Conservation (phyloP, 768 basidiomycete species). For the Leccinum subgranulosum region DNA sequence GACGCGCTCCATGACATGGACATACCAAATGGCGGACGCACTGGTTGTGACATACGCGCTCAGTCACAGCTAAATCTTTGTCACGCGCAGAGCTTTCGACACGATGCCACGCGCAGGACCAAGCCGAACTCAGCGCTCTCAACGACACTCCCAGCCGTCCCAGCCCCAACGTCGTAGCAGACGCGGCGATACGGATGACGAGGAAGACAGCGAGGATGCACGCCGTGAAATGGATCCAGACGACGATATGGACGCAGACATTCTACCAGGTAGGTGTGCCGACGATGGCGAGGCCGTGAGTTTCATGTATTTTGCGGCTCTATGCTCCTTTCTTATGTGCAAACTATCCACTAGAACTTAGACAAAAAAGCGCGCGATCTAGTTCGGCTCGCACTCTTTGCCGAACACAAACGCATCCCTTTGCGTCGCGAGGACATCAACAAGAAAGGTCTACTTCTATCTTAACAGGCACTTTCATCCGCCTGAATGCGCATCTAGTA, state of each 20-base stretch:
- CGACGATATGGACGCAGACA: slow-evolving; percentile 32
- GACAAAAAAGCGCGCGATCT: slow-evolving; percentile 67
- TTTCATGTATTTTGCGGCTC: not conserved
- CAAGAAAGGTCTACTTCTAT: slow-evolving; percentile 60
- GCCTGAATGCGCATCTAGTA: slow-evolving; percentile 30
- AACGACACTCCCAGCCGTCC: slow-evolving; percentile 35
- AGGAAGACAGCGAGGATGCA: slow-evolving; percentile 35
- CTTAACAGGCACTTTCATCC: not conserved
- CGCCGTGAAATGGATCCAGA: slow-evolving; percentile 18
- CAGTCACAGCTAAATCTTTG: slow-evolving; percentile 5
- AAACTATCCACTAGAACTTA: slow-evolving; percentile 46
- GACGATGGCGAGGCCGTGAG: slow-evolving; percentile 20
- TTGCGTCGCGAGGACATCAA: slow-evolving; percentile 79
- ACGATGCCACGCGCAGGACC: slow-evolving; percentile 35
- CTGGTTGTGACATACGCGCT: slow-evolving; percentile 8
- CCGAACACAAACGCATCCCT: slow-evolving; percentile 64
- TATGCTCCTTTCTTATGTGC: not conserved
- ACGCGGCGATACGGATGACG: slow-evolving; percentile 28
- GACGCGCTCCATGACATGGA: slow-evolving; percentile 64
- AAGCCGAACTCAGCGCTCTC: slow-evolving; percentile 36
- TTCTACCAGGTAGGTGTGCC: slow-evolving; percentile 25
- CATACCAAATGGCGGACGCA: slow-evolving; percentile 46
- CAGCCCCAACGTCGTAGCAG: slow-evolving; percentile 31
- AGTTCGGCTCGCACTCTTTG: slow-evolving; percentile 79
- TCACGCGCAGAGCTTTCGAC: slow-evolving; percentile 1